phyloP scores from a whole-genome alignment of 2,329 filamentous ascomycete genomes.

The Lecanicillium sp. region DNA sequence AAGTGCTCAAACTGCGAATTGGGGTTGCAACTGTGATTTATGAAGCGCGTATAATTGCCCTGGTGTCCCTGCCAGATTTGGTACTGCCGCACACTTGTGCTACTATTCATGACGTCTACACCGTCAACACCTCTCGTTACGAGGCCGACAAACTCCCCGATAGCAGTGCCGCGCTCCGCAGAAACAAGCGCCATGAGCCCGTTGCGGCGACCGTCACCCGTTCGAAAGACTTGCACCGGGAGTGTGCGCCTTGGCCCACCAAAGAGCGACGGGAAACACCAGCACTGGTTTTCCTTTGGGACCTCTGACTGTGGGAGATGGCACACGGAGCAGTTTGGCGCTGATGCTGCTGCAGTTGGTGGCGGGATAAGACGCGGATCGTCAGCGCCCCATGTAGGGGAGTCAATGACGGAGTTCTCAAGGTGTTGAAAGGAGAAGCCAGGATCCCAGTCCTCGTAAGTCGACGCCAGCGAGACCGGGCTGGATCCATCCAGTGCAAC shows the following conservation, averaged over 20 bases:
- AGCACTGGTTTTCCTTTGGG: slow-evolving; percentile 37
- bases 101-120: slow-evolving; percentile 46
- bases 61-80: slow-evolving; percentile 50
- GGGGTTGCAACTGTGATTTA: slow-evolving; percentile 50
- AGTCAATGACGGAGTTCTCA: slow-evolving; percentile 40
- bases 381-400: slow-evolving; percentile 35
- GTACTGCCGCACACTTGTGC: slow-evolving; percentile 28
- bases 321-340: slow-evolving; percentile 31
- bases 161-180: slow-evolving; percentile 42
- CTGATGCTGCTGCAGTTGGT: slow-evolving; percentile 16
- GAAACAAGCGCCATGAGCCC: slow-evolving; percentile 36
- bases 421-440: slow-evolving; percentile 39
- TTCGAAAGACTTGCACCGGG: slow-evolving; percentile 45
- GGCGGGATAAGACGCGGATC: slow-evolving; percentile 37
- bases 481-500: slow-evolving; percentile 30
- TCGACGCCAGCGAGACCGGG: slow-evolving; percentile 33
- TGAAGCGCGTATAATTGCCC: slow-evolving; percentile 50
- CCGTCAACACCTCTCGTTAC: slow-evolving; percentile 43
- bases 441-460: slow-evolving; percentile 37
- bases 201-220: slow-evolving; percentile 44
- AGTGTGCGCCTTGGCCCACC: slow-evolving; percentile 30
- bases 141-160: slow-evolving; percentile 48
- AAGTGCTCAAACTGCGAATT: slow-evolving; percentile 50
- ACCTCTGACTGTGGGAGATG: slow-evolving; percentile 41
- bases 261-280: slow-evolving; percentile 45